Percentiles rank a stretch among this genome's conserved stretches.
Evolutionary conservation across 2,329 filamentous ascomycete species (phyloP).

Genomic region (Amauroascus niger): DNA sequence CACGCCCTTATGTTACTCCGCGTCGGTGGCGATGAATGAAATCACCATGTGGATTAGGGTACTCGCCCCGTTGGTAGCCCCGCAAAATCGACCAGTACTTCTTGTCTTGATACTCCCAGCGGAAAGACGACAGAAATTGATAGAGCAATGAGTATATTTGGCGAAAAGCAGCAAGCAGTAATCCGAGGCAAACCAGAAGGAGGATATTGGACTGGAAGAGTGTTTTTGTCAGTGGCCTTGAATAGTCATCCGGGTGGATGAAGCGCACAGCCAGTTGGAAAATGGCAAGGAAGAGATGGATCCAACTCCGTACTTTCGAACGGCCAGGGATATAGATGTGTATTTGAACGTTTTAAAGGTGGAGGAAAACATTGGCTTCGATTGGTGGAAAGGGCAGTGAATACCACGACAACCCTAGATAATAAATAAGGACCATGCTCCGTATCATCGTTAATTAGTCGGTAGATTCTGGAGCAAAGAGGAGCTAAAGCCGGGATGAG

Average conservation of each 20-base stretch:
- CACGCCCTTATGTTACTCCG: neutral
- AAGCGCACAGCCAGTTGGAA: neutral
- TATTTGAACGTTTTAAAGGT: conserved; percentile 13
- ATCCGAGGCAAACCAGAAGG: neutral
- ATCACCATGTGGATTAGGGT: neutral
- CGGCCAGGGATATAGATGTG: conserved; percentile 6
- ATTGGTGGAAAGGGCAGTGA: conserved; percentile 7
- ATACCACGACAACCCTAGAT: conserved; percentile 8
- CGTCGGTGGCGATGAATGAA: neutral
- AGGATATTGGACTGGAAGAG: neutral
- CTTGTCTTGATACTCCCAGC: neutral
- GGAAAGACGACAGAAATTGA: neutral
- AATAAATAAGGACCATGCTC: conserved; percentile 11
- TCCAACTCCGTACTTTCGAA: neutral
- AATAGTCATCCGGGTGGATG: neutral
- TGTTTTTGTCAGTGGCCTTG: neutral
- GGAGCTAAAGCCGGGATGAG: conserved; percentile 2
- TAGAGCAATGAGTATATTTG: neutral
- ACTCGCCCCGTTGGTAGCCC: neutral
- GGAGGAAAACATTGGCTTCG: conserved; percentile 6
- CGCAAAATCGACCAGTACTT: neutral
- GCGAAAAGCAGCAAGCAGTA: neutral
- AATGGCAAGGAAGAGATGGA: conserved; percentile 10
- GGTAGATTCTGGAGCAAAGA: conserved; percentile 1
- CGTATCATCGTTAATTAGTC: conserved; percentile 7